Percentiles rank a stretch among this genome's conserved stretches.
Conservation (phyloP, 192 early-diverging fungal genomes). For the Backusella circina region DNA sequence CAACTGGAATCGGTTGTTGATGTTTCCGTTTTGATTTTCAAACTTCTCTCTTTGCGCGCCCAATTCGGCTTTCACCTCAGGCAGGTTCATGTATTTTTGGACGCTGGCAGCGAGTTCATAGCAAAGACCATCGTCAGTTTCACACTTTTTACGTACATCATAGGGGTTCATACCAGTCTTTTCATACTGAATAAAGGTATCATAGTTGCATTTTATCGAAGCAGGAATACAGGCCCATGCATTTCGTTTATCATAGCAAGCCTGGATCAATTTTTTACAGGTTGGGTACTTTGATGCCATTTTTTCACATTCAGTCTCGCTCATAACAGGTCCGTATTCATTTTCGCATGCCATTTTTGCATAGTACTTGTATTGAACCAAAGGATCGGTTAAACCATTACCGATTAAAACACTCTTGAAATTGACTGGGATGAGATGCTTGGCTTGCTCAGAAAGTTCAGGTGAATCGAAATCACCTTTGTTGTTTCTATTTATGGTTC, state of each 20-base stretch:
- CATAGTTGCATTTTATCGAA: constrained; percentile 83
- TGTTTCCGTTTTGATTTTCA: constrained; percentile 74
- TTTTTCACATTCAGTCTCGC: constrained; percentile 63
- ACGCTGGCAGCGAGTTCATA: constrained; percentile 86
- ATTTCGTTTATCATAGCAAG: constrained; percentile 86
- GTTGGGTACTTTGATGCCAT: constrained; percentile 79
- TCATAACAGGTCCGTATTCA: constrained; percentile 79
- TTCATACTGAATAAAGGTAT: constrained; percentile 74
- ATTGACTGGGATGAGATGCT: constrained; percentile 46
- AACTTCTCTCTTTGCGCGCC: constrained; percentile 71
- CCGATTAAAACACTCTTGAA: constrained; percentile 81
- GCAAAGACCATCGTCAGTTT: constrained; percentile 73
- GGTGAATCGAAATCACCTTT: not conserved
- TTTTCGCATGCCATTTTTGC: constrained; percentile 78
- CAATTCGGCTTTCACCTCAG: constrained; percentile 76
- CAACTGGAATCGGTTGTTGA: constrained; percentile 77
- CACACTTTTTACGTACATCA: constrained; percentile 61
- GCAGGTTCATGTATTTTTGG: constrained; percentile 76
- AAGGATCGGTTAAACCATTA: constrained; percentile 89
- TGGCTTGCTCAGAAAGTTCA: not conserved
- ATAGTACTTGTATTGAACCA: constrained; percentile 89
- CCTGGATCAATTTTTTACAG: constrained; percentile 77
- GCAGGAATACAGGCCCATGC: constrained; percentile 83
- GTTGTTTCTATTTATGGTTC: constrained; percentile 66
- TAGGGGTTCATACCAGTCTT: constrained; percentile 87